Conservation (phyloP, 2,329 filamentous ascomycete genomes). For the Colletotrichum scovillei region DNA sequence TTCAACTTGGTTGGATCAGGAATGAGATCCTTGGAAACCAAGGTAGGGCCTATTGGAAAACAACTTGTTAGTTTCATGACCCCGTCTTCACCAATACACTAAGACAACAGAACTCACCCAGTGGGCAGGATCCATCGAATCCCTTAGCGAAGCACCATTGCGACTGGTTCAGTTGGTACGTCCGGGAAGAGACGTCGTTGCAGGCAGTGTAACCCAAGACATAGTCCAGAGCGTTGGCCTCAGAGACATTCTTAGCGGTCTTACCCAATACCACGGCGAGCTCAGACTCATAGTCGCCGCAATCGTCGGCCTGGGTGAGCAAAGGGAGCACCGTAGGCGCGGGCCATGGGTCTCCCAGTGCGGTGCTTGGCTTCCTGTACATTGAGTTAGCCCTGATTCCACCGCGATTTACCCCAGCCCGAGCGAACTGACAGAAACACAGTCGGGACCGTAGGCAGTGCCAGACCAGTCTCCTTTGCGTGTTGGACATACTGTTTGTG, state of each 20-base stretch:
- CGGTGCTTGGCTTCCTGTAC: conserved; percentile 60
- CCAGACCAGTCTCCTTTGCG: conserved; percentile 61
- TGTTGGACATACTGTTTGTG: conserved; percentile 47
- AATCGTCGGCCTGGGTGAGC: conserved; percentile 58
- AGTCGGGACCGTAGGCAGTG: conserved; percentile 64
- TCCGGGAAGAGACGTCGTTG: conserved; percentile 72
- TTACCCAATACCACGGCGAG: conserved; percentile 67
- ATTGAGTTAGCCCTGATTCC: neutral
- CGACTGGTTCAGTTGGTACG: conserved; percentile 63
- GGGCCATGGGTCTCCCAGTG: conserved; percentile 65
- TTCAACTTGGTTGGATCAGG: conserved; percentile 53
- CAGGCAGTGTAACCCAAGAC: conserved; percentile 72
- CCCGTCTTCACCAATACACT: neutral
- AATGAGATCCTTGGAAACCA: conserved; percentile 57
- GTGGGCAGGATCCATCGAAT: conserved; percentile 65
- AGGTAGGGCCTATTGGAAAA: conserved; percentile 52
- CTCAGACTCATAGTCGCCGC: conserved; percentile 70
- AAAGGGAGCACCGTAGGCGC: conserved; percentile 64
- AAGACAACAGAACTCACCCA: conserved; percentile 40
- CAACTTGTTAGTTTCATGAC: neutral
- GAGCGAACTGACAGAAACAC: conserved; percentile 58
- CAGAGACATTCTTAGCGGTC: conserved; percentile 63
- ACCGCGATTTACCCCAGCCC: neutral
- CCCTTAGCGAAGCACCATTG: conserved; percentile 71
- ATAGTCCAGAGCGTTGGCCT: conserved; percentile 67